Conservation (phyloP, 495 filamentous ascomycete genomes). For the Trypethelium eluteriae region DNA sequence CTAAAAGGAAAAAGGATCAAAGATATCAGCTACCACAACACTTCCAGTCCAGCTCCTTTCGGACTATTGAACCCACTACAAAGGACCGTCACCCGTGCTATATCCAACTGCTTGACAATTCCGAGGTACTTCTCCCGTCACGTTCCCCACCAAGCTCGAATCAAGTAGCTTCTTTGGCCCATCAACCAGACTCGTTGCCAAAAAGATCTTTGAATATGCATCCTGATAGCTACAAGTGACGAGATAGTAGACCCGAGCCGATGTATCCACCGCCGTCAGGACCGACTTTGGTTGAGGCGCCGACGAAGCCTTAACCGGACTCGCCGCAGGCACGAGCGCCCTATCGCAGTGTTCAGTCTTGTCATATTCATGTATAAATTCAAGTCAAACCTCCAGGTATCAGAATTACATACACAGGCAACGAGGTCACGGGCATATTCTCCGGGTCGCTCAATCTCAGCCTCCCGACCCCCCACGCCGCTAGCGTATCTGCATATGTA, state of each 20-base stretch:
- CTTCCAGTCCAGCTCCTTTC: too few species aligned
- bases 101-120: conserved; percentile 1
- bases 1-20: too few species aligned
- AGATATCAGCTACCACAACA: too few species aligned
- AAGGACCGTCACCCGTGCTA: neutral
- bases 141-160: neutral
- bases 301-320: neutral
- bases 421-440: neutral
- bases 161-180: conserved; percentile 5
- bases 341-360: neutral
- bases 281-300: neutral
- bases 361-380: neutral
- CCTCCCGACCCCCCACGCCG: neutral
- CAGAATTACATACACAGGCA: neutral
- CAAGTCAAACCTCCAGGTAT: neutral
- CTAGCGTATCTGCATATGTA: neutral
- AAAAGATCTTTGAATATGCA: conserved; percentile 8
- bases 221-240: neutral
- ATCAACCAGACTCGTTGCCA: neutral
- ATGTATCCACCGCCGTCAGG: conserved; percentile 1
- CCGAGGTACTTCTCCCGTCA: neutral
- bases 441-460: neutral
- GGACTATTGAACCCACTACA: neutral
- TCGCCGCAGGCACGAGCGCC: neutral
- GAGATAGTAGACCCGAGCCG: conserved; percentile 5